Base-by-base conservation (phyloP, 2,329 filamentous ascomycete genomes). In the Piedraia hortae region DNA sequence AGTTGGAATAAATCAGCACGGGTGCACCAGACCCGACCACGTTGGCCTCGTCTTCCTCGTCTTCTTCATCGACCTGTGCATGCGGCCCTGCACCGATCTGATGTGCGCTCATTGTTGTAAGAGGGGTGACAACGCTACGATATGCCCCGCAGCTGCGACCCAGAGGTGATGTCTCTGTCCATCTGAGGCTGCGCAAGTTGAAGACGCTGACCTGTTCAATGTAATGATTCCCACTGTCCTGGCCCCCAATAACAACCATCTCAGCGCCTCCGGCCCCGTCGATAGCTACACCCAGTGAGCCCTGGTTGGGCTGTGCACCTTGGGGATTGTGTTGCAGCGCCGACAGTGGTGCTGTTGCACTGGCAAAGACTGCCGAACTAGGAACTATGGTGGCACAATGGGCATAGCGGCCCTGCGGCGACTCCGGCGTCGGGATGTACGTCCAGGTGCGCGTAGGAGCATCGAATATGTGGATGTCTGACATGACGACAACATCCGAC, bases 191-290 rank as follows among this genome's bases (percentile, higher is more conserved):
- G 21, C 85, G 64, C 12, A 97, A 54, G 38, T 97, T 97, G 54
- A 97, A 97, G 3, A 97, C 77, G 41, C 78, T 93, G 31, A 97
- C 88, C 46, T 97, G 78, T 45, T 97, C 82, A 33, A 97, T 97
- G 41, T 97, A 97, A 43, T 90, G 80, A 43, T 97, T 97, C n/a
- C 71, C 70, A 24, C 74, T 85, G 39, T 97, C 85, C 45, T 97
- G 85, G 0, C 85, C 85, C 28, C 85, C 85, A 5, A 93, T 80
- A 8, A 97, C 70, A 4, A 97, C 62, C 82, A 97, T 91, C 44
- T 97, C 82, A 2, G 85, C 77, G 14, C 85, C 85, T 9, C 85
- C 85, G 10, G 65, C 64, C 1, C 85, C 82, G 43, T 97, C 80
- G 27, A 93, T 66, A 30, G 72, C 71, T 26, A 90, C 69, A 3